These are phyloP conservation scores for Limtongia smithiae DNA, from an alignment of 805 yeast genomes.

Conservation along the genomic window DNA sequence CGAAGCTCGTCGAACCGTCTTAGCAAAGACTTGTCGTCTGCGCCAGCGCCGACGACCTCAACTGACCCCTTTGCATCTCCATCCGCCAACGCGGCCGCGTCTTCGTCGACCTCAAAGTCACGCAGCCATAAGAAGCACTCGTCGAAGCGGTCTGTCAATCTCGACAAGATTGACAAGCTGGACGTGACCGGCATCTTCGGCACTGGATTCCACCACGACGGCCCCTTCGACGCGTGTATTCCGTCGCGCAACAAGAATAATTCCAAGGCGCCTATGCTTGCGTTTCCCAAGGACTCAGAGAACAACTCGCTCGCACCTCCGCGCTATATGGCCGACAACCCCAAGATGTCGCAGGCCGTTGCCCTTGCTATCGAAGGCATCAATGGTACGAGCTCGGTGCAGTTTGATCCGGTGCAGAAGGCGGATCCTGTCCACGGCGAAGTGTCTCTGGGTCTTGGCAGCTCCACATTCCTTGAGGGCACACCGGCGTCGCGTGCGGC, in stretches of 20 bases:
- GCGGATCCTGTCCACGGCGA: slow-evolving; percentile 79
- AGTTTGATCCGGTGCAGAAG: slow-evolving; percentile 65
- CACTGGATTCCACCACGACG: slow-evolving; percentile 94
- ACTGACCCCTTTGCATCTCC: no score
- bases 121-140: slow-evolving; percentile 2
- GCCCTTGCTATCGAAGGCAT: slow-evolving; percentile 33
- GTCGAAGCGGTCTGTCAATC: slow-evolving; percentile 41
- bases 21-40: no score
- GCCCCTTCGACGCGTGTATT: slow-evolving; percentile 97
- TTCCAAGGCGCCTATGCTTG: slow-evolving; percentile 83
- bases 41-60: no score
- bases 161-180: slow-evolving; percentile 90
- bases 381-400: background rate
- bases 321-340: slow-evolving; percentile 8
- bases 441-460: slow-evolving; percentile 82
- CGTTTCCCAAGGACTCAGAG: slow-evolving; percentile 95
- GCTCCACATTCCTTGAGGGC: slow-evolving; percentile 90
- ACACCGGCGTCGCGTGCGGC: slow-evolving; percentile 70
- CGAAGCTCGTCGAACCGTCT: background rate
- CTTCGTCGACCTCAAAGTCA: background rate
- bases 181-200: slow-evolving; percentile 96
- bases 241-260: slow-evolving; percentile 84
- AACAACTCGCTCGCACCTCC: slow-evolving; percentile 72
- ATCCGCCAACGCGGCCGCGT: background rate
- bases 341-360: slow-evolving; percentile 5